phyloP scores from a whole-genome alignment of 1,139 yeast genomes.

The Meyerozyma smithsonii region DNA sequence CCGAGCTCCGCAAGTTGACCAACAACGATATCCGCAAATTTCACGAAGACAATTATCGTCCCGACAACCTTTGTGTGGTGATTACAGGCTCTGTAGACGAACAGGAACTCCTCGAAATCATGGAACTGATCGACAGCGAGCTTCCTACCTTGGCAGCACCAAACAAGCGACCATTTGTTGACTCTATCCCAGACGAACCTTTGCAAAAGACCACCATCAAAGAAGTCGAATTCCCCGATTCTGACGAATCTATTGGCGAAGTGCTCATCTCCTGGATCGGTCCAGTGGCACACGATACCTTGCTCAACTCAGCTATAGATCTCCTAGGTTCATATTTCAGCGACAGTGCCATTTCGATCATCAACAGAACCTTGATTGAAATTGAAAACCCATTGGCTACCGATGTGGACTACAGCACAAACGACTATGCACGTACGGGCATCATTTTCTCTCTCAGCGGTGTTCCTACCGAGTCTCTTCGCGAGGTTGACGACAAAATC shows the following conservation, averaged over 20 bases:
- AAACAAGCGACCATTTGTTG: conserved; percentile 72
- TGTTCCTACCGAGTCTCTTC: conserved; percentile 66
- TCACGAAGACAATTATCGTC: conserved; percentile 68
- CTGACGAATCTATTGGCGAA: conserved; percentile 83
- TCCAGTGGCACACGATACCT: conserved; percentile 51
- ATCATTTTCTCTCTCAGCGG: conserved; percentile 60
- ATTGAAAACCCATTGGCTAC: conserved; percentile 80
- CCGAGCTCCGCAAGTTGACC: conserved; percentile 67
- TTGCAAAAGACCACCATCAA: conserved; percentile 39
- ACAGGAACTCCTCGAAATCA: conserved; percentile 54
- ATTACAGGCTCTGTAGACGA: conserved; percentile 84
- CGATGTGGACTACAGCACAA: conserved; percentile 62
- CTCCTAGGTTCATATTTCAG: conserved; percentile 73
- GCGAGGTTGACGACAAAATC: conserved; percentile 48
- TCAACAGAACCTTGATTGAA: conserved; percentile 70
- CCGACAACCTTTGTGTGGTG: conserved; percentile 79
- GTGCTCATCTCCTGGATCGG: conserved; percentile 78
- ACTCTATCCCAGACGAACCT: conserved; percentile 50
- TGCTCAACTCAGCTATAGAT: conserved; percentile 63
- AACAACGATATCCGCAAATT: conserved; percentile 72
- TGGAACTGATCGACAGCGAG: conserved; percentile 60
- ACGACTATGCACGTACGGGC: conserved; percentile 59
- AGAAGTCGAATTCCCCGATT: conserved; percentile 77
- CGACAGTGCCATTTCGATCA: conserved; percentile 65
- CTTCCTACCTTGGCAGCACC: conserved; percentile 38